phyloP scores from a whole-genome alignment of 2,329 filamentous ascomycete genomes.

The Fusarium mundagurra region DNA sequence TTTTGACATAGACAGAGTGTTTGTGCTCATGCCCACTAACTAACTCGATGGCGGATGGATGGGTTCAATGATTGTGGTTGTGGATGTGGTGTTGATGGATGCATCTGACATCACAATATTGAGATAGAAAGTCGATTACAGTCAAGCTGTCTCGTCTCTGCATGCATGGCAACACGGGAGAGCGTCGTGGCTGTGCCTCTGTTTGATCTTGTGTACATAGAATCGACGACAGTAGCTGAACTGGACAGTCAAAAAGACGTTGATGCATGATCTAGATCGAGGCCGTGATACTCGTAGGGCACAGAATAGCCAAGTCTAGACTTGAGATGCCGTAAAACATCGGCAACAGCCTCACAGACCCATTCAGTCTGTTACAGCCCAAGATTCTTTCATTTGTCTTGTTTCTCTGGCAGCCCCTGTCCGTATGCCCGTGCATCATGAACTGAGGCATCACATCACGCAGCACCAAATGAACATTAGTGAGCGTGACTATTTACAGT shows the following conservation, averaged over 20 bases:
- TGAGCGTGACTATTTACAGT: slow-evolving; percentile 32
- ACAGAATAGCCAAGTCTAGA: slow-evolving; percentile 17
- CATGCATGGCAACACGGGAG: slow-evolving; percentile 8
- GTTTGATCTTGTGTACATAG: background rate
- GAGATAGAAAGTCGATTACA: slow-evolving; percentile 13
- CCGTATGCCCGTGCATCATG: background rate
- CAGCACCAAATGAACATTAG: slow-evolving; percentile 21
- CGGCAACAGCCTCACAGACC: background rate
- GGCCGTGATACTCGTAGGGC: background rate
- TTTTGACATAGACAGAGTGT: background rate
- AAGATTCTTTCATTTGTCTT: background rate
- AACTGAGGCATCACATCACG: slow-evolving; percentile 15
- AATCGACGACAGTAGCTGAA: slow-evolving; percentile 26
- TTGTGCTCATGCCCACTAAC: background rate
- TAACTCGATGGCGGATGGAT: background rate
- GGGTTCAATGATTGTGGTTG: background rate
- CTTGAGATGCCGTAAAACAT: background rate
- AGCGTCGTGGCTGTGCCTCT: slow-evolving; percentile 30
- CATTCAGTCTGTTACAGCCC: background rate
- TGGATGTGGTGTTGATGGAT: slow-evolving; percentile 1
- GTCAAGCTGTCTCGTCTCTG: slow-evolving; percentile 32
- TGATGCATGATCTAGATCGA: slow-evolving; percentile 9
- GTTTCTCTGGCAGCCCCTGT: background rate
- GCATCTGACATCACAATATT: slow-evolving; percentile 32
- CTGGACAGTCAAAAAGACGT: background rate